phyloP scores from a whole-genome alignment of 2,329 filamentous ascomycete genomes.

The Dendryphion nanum region DNA sequence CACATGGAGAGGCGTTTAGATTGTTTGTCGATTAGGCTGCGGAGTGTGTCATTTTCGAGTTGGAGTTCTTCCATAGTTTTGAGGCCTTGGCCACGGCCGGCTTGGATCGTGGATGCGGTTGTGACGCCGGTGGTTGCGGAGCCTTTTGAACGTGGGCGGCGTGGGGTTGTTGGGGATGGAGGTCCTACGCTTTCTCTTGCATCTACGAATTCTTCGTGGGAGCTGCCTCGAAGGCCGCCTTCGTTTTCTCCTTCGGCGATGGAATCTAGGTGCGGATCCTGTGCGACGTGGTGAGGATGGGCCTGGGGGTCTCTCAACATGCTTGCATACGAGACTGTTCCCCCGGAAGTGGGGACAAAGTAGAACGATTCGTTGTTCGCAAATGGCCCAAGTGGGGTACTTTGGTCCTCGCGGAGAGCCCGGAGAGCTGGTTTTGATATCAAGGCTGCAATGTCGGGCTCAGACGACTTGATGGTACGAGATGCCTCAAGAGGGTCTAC shows the following conservation, averaged over 20 bases:
- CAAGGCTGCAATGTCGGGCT: conserved; percentile 77
- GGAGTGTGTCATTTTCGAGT: conserved; percentile 83
- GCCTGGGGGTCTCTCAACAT: conserved; percentile 58
- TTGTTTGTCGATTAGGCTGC: conserved; percentile 80
- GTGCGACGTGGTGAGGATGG: conserved; percentile 36
- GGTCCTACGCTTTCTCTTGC: conserved; percentile 65
- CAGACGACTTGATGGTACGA: conserved; percentile 42
- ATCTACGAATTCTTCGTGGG: conserved; percentile 80
- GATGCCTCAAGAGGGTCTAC: conserved; percentile 24
- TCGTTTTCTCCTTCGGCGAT: conserved; percentile 43
- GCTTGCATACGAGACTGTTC: conserved; percentile 88
- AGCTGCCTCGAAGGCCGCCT: conserved; percentile 26
- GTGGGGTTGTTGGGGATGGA: conserved; percentile 44
- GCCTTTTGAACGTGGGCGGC: conserved; percentile 31
- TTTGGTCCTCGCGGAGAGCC: conserved; percentile 66
- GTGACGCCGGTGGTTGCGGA: conserved; percentile 13
- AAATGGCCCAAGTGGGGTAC: conserved; percentile 52
- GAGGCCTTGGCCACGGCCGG: conserved; percentile 33
- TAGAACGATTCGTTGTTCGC: conserved; percentile 72
- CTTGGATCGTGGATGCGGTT: conserved; percentile 27
- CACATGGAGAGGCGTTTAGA: conserved; percentile 88
- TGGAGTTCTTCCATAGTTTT: conserved; percentile 85
- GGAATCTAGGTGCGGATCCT: conserved; percentile 47
- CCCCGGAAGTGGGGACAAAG: conserved; percentile 86
- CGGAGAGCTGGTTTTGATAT: conserved; percentile 84